These are phyloP conservation scores for Abortiporus biennis DNA, from an alignment of 1,284 basidiomycete genomes.

Conservation along the genomic window DNA sequence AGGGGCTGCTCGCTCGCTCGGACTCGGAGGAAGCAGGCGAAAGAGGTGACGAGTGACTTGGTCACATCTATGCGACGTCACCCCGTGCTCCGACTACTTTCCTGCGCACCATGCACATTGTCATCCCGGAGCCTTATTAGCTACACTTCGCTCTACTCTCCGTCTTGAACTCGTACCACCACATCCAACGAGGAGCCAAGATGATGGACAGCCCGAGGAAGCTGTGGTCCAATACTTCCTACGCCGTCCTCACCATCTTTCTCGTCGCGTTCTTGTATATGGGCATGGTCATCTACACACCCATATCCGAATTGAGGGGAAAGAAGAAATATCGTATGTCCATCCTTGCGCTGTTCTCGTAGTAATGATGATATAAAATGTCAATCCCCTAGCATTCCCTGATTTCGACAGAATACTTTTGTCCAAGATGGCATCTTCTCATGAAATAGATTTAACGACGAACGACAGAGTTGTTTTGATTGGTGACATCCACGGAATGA, in stretches of 20 bases:
- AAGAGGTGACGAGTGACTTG: too few relatives aligned
- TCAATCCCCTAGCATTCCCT: slow-evolving; percentile 41
- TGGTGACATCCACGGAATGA: slow-evolving; percentile 85
- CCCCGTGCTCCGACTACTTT: too few relatives aligned
- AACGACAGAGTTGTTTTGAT: slow-evolving; percentile 61
- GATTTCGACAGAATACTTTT: slow-evolving; percentile 48
- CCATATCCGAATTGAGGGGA: slow-evolving; percentile 10
- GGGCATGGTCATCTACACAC: slow-evolving; percentile 28
- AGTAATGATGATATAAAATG: too few relatives aligned
- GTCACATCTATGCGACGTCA: too few relatives aligned
- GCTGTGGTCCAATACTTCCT: slow-evolving; percentile 14
- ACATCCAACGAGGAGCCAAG: too few relatives aligned
- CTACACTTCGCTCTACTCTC: too few relatives aligned
- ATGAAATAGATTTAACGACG: slow-evolving; percentile 26
- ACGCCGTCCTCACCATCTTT: slow-evolving; percentile 32
- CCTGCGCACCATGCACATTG: too few relatives aligned
- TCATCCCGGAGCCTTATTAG: too few relatives aligned
- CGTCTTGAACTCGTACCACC: too few relatives aligned
- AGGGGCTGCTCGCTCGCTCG: too few relatives aligned
- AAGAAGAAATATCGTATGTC: slow-evolving; percentile 14
- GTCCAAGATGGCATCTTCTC: neutral
- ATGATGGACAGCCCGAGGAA: too few relatives aligned
- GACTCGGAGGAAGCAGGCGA: too few relatives aligned
- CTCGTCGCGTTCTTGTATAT: slow-evolving; percentile 21
- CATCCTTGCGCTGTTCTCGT: slow-evolving; percentile 1